phyloP scores from a whole-genome alignment of 768 basidiomycete genomes.

The Leccinum barrowsii region DNA sequence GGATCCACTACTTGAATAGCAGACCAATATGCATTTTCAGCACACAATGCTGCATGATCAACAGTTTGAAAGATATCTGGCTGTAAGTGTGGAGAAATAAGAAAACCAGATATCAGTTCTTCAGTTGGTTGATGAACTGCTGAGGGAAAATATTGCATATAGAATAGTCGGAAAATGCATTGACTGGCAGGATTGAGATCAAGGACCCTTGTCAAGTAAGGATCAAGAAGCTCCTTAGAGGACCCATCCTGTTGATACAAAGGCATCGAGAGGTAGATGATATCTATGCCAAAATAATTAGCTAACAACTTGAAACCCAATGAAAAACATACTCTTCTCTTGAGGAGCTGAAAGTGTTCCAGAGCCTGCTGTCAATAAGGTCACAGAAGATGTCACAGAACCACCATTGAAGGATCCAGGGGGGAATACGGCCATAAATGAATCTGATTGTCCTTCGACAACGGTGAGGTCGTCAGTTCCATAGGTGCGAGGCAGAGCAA shows the following conservation, averaged over 20 bases:
- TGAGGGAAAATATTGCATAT: slow-evolving; percentile 41
- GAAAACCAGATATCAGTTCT: slow-evolving; percentile 4
- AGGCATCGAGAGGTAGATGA: slow-evolving; percentile 58
- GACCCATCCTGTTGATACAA: slow-evolving; percentile 25
- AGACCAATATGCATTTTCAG: slow-evolving; percentile 56
- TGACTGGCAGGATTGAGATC: slow-evolving; percentile 16
- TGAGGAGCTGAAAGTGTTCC: slow-evolving; percentile 70
- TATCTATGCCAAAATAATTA: slow-evolving; percentile 38
- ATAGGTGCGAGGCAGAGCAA: slow-evolving; percentile 26
- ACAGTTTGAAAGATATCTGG: slow-evolving; percentile 47
- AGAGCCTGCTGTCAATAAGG: slow-evolving; percentile 66
- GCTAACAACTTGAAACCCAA: not conserved
- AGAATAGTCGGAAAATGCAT: slow-evolving; percentile 51
- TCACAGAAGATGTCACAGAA: slow-evolving; percentile 50
- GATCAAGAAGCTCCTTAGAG: slow-evolving; percentile 41
- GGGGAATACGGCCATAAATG: slow-evolving; percentile 71
- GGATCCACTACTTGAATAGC: not conserved
- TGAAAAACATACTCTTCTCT: slow-evolving; percentile 49
- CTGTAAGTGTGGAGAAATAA: slow-evolving; percentile 24
- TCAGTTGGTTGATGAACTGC: not conserved
- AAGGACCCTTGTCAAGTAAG: slow-evolving; percentile 55
- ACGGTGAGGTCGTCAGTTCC: slow-evolving; percentile 17
- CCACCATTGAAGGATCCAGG: slow-evolving; percentile 52
- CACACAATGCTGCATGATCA: slow-evolving; percentile 54
- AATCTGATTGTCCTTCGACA: slow-evolving; percentile 43